Base-by-base conservation (phyloP, 306 rosid genomes). In the Senna siamea region DNA sequence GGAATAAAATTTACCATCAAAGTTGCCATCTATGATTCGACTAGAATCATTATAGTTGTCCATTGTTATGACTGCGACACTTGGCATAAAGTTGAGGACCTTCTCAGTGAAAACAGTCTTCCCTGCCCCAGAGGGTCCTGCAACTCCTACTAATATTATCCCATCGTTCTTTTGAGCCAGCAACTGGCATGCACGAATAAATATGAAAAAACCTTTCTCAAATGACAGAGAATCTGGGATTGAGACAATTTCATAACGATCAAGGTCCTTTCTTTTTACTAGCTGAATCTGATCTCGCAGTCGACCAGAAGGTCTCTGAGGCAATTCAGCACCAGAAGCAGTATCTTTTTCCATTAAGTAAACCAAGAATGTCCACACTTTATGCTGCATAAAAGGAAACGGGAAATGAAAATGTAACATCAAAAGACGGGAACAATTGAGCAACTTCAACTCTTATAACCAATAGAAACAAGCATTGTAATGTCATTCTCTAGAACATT, bases 41-140 rank as follows among this genome's bases (percentile, higher is more conserved):
- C 96, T 92, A 75, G 96, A 78, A 78, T 95, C 99, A 63, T 95
- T 95, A 83, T 95, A 95, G 82, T 92, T 88, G 86, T 95, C 99
- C 97, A 95, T 92, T 79, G 93, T 57, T 68, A 95, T 92, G 63
- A 95, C 97, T 65, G 96, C 96, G 60, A 95, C 74, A 87, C 99
- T 95, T 43, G 99, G 99, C 91, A 95, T 85, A 69, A 95, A 88
- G 80, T 66, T 90, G 72, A 85, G 88, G 65, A 95, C 86, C 82
- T 95, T 95, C 78, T 95, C 98, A 7, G 99, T 92, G 76, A 95
- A 95, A 67, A 92, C 96, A 76, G 96, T 92, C 83, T 95, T 95
- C 80, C 98, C 98, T 32, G 99, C 99, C 72, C 99, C 98, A 26
- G 99, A 95, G 53, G 99, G 98, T 61, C 98, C 99, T 20, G 99